Conservation (phyloP, 1,284 basidiomycete genomes). For the Ceratobasidium sp. region DNA sequence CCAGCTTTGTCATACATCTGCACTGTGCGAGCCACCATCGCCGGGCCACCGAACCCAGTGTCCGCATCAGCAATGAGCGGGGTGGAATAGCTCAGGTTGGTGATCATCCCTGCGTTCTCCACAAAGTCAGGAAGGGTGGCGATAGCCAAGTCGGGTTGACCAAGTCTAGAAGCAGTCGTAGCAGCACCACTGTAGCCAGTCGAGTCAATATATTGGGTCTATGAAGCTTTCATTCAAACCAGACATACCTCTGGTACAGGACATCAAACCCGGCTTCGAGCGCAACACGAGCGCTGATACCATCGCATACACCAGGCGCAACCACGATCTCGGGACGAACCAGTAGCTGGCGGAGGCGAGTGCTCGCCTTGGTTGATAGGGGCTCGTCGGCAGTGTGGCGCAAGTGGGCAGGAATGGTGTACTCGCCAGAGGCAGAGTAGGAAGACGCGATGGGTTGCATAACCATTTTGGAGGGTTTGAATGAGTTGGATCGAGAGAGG, state of each 20-base stretch:
- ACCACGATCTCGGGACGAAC: slow-evolving; percentile 82
- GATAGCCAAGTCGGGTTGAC: slow-evolving; percentile 83
- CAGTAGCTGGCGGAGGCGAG: slow-evolving; percentile 79
- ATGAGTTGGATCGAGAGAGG: neutral
- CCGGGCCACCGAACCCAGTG: slow-evolving; percentile 84
- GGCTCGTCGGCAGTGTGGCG: slow-evolving; percentile 54
- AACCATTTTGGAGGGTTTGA: slow-evolving; percentile 1
- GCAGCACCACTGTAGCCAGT: slow-evolving; percentile 70
- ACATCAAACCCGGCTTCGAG: slow-evolving; percentile 82
- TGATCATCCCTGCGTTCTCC: slow-evolving; percentile 72
- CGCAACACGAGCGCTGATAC: slow-evolving; percentile 83
- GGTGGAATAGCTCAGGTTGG: slow-evolving; percentile 59
- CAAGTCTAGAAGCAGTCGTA: slow-evolving; percentile 80
- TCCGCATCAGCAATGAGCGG: slow-evolving; percentile 84
- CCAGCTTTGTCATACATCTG: slow-evolving; percentile 77
- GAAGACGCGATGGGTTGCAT: slow-evolving; percentile 24
- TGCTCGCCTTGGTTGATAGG: slow-evolving; percentile 75
- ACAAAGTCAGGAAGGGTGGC: slow-evolving; percentile 84
- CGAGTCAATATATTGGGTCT: too few relatives aligned
- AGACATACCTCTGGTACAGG: slow-evolving; percentile 77
- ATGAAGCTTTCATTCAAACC: slow-evolving; percentile 9
- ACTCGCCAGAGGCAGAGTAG: slow-evolving; percentile 56
- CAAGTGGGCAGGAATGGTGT: slow-evolving; percentile 14
- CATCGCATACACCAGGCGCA: slow-evolving; percentile 84
- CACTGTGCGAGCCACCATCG: slow-evolving; percentile 82